phyloP scores from a whole-genome alignment of 2,329 filamentous ascomycete genomes.

The Tolypocladium album region DNA sequence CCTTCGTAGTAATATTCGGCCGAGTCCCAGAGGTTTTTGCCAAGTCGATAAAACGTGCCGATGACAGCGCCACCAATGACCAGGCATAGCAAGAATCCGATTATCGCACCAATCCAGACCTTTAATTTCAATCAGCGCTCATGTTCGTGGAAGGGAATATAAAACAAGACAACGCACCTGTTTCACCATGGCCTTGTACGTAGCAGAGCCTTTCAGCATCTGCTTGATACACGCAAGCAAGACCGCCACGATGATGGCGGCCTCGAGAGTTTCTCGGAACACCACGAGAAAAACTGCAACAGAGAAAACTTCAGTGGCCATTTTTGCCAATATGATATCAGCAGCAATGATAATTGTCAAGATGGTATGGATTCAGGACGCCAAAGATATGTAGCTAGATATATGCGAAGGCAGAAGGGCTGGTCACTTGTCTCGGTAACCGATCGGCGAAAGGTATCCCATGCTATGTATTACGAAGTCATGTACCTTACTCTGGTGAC shows the following conservation, averaged over 20 bases:
- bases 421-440: neutral
- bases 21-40: neutral
- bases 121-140: neutral
- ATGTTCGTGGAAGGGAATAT: neutral
- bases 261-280: neutral
- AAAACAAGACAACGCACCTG: neutral
- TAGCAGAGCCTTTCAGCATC: neutral
- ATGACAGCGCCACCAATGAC: neutral
- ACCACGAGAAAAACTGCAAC: neutral
- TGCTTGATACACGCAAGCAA: neutral
- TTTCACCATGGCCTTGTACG: neutral
- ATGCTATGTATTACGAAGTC: too few species aligned
- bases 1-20: neutral
- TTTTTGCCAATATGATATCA: neutral
- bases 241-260: neutral
- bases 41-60: neutral
- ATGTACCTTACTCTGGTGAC: neutral
- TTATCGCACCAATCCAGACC: neutral
- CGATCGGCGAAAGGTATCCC: neutral
- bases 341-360: neutral
- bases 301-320: neutral
- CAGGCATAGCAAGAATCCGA: neutral
- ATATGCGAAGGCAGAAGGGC: neutral
- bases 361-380: neutral
- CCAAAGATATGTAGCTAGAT: neutral